Evolutionary conservation across 2,329 filamentous ascomycete genomes (phyloP).

Genomic region (Phyllosticta ampelicida): DNA sequence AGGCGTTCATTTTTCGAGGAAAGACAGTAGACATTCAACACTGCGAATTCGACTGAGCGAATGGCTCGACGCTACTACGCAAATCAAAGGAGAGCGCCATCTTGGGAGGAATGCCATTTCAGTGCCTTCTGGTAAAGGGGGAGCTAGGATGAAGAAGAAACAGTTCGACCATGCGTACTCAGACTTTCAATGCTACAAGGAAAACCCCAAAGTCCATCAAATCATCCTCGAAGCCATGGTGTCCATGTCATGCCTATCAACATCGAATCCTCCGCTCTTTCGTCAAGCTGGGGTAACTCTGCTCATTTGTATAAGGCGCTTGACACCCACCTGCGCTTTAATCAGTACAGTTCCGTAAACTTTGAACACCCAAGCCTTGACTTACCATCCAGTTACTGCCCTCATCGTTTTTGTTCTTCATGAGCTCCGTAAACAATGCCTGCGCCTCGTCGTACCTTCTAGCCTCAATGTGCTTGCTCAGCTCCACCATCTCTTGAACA

Average conservation of each 20-base stretch:
- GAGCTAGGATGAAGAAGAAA: neutral
- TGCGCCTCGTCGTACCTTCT: slow-evolving; percentile 37
- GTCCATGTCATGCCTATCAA: neutral
- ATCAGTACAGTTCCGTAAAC: slow-evolving; percentile 3
- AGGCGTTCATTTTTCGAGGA: neutral
- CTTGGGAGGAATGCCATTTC: neutral
- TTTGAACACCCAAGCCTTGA: slow-evolving; percentile 11
- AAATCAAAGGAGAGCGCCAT: neutral
- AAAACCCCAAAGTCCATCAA: neutral
- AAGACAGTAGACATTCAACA: neutral
- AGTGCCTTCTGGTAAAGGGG: neutral
- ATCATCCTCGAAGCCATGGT: neutral
- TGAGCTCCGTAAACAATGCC: slow-evolving; percentile 34
- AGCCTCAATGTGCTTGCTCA: slow-evolving; percentile 34
- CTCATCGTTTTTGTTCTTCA: slow-evolving; percentile 38
- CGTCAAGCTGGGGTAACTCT: slow-evolving; percentile 19
- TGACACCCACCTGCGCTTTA: slow-evolving; percentile 24
- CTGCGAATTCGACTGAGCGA: neutral
- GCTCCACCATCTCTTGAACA: slow-evolving; percentile 52
- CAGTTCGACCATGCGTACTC: neutral
- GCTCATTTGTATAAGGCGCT: slow-evolving; percentile 30
- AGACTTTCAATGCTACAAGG: neutral
- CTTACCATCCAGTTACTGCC: slow-evolving; percentile 43
- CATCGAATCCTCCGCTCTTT: neutral
- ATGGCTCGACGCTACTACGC: neutral